Evolutionary conservation across 345 rosid species (phyloP).

Genomic region (Salix koriyanagi): DNA sequence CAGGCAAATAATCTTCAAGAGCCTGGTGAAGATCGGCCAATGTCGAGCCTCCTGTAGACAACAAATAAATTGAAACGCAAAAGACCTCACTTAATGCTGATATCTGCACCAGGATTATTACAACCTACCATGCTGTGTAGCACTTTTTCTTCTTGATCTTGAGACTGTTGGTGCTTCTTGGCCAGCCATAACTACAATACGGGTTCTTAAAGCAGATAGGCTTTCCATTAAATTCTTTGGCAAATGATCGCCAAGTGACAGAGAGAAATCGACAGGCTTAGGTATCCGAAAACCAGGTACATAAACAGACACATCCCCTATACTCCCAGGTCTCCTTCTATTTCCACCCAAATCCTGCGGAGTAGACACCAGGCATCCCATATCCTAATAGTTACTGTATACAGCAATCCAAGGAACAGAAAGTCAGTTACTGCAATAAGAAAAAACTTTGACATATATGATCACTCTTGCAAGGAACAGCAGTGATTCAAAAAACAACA

Average conservation of each 20-base stretch:
- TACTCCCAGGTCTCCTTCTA: slow-evolving; percentile 76
- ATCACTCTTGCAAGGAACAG: slow-evolving; percentile 1
- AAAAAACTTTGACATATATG: neutral
- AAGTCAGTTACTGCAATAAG: slow-evolving; percentile 6
- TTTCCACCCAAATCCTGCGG: slow-evolving; percentile 75
- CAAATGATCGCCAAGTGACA: slow-evolving; percentile 60
- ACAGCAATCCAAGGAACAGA: slow-evolving; percentile 29
- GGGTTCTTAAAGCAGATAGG: slow-evolving; percentile 79
- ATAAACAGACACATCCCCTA: slow-evolving; percentile 84
- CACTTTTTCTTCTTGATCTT: slow-evolving; percentile 82
- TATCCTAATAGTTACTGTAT: slow-evolving; percentile 29
- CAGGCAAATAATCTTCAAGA: slow-evolving; percentile 95
- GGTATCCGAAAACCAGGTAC: slow-evolving; percentile 97
- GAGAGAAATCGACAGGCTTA: slow-evolving; percentile 75
- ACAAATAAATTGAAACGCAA: slow-evolving; percentile 19
- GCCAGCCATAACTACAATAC: slow-evolving; percentile 93
- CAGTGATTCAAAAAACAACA: neutral
- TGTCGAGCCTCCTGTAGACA: slow-evolving; percentile 75
- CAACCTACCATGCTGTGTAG: slow-evolving; percentile 86
- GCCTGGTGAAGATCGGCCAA: slow-evolving; percentile 94
- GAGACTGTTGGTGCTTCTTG: slow-evolving; percentile 97
- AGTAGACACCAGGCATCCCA: slow-evolving; percentile 94
- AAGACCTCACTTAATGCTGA: slow-evolving; percentile 2
- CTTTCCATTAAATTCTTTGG: slow-evolving; percentile 73
- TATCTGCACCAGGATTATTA: slow-evolving; percentile 2